Evolutionary conservation across 768 basidiomycete species (phyloP), one percentile per base, ranked within the genome.

Genomic region (Cyclocybe aegerita): DNA sequence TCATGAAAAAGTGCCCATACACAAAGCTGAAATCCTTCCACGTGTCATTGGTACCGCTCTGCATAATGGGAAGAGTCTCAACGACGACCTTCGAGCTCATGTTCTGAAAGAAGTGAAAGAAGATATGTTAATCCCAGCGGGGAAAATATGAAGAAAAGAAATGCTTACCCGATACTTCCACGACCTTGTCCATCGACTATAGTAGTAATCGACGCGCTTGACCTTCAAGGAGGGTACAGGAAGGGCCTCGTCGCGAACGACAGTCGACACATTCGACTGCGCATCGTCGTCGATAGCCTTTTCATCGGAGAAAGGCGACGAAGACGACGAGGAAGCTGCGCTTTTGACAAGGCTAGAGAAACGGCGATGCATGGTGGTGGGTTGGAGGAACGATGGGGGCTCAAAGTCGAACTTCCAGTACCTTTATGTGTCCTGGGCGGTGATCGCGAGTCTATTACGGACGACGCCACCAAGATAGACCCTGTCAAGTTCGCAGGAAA

Each of bases 1-100:
- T 3, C 17, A 16, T n/a, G 12, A 33, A 14, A 35, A 33, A 17
- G 10, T 38, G 12, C 37, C 55, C 73, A 17, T 60, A 78, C 76
- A 80, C 78, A 43, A 84, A 79, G 55, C 76, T 76, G 59, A 64
- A 85, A 36, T 80, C 74, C 61, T 77, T 79, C 82, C 81, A 83
- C 3, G 71, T 70, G 52, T 85, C 83, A 48, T 78, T 77, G 12
- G 64, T 66, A 0, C 70, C 69, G 8, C 60, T 66, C 17, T 65
- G 65, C 15, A 77, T 61, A 15, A 74, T 55, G 9, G 77, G 74
- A 31, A 74, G 49, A 4, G 67, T 64, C 61, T 84, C 82, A 10
- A 80, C 72, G 0, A 70, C 71, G 43, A 82, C 73, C 54, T 77
- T 78, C 0, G 81, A 73, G 53, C 71, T 79, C 56, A 76, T 81